These are phyloP conservation scores for Dictyostelium intermedium DNA, from an alignment of 78 protist species.

Conservation along the genomic window DNA sequence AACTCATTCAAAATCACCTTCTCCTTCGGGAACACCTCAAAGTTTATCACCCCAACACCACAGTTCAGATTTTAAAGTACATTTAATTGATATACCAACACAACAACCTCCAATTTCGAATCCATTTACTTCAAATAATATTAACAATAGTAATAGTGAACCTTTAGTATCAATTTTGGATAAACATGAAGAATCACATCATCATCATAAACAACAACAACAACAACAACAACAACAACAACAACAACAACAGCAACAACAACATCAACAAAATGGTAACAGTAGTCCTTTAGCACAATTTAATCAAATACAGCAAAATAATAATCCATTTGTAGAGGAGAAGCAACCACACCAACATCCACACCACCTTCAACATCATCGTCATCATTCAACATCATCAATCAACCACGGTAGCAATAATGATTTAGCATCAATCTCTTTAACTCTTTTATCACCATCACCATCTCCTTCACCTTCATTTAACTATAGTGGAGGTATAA, in stretches of 20 bases:
- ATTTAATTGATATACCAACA: conserved; percentile 54
- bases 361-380: not conserved
- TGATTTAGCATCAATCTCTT: not conserved
- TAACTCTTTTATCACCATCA: not conserved
- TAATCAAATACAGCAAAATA: conserved; percentile 18
- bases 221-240: conserved; percentile 12
- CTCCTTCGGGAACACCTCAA: conserved; percentile 46
- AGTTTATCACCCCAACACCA: conserved; percentile 69
- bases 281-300: not conserved
- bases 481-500: not conserved
- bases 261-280: not conserved
- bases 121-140: not conserved
- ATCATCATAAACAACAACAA: not conserved
- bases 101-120: conserved; percentile 1
- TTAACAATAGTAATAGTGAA: not conserved
- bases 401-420: not conserved
- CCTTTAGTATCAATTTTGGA: conserved; percentile 21
- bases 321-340: not conserved
- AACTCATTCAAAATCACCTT: conserved; percentile 25
- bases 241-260: conserved; percentile 9
- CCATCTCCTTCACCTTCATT: conserved; percentile 27
- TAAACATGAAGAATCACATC: conserved; percentile 11
- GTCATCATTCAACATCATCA: not conserved
- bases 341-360: not conserved
- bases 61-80: conserved; percentile 58